phyloP scores from a whole-genome alignment of 2,329 filamentous ascomycete genomes.

The Phaeosphaeria sp. region DNA sequence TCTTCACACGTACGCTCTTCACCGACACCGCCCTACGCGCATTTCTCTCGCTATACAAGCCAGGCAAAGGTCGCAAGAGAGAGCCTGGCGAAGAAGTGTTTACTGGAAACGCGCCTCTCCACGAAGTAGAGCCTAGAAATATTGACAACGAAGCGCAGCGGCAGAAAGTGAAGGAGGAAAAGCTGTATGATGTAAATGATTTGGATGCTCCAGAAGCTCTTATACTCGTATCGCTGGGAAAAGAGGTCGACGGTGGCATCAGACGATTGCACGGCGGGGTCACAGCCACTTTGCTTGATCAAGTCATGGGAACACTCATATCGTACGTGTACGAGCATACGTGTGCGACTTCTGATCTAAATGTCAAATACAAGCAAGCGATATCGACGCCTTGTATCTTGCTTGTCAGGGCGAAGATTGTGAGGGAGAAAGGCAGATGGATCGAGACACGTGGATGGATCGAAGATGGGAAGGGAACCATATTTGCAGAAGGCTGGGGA shows the following conservation, averaged over 20 bases:
- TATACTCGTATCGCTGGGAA: slow-evolving; percentile 27
- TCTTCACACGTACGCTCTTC: slow-evolving; percentile 32
- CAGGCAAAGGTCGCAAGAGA: slow-evolving; percentile 13
- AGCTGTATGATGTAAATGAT: slow-evolving; percentile 14
- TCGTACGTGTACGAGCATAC: slow-evolving; percentile 16
- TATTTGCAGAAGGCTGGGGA: slow-evolving; percentile 29
- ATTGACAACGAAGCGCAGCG: slow-evolving; percentile 1
- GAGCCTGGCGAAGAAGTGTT: slow-evolving; percentile 9
- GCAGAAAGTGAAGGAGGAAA: slow-evolving; percentile 16
- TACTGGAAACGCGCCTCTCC: slow-evolving; percentile 8
- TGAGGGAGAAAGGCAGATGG: slow-evolving; percentile 30
- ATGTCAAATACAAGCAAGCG: slow-evolving; percentile 30
- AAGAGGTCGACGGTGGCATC: slow-evolving; percentile 27
- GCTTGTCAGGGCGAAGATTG: slow-evolving; percentile 24
- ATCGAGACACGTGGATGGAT: slow-evolving; percentile 28
- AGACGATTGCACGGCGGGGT: slow-evolving; percentile 35
- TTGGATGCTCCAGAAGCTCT: slow-evolving; percentile 24
- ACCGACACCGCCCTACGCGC: slow-evolving; percentile 31
- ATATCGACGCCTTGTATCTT: slow-evolving; percentile 30
- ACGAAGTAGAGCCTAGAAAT: neutral
- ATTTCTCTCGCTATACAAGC: slow-evolving; percentile 28
- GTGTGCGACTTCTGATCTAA: slow-evolving; percentile 29
- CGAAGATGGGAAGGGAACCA: slow-evolving; percentile 31
- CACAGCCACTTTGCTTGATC: slow-evolving; percentile 31
- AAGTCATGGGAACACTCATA: slow-evolving; percentile 32